phyloP scores from a whole-genome alignment of 2,329 filamentous ascomycete genomes.

The Clarireedia monteithiana region DNA sequence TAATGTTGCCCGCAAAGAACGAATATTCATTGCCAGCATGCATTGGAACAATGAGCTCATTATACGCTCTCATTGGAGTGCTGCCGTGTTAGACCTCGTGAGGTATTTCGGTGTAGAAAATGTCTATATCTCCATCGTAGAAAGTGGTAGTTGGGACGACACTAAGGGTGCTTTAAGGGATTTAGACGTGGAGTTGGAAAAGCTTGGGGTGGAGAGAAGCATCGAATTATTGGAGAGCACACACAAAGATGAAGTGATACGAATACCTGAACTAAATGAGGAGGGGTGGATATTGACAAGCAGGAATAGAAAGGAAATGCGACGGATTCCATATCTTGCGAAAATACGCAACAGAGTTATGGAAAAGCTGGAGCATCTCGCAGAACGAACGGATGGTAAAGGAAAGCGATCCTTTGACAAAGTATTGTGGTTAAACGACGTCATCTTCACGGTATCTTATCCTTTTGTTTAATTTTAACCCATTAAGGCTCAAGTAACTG shows the following conservation, averaged over 20 bases:
- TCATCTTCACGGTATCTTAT: slow-evolving; percentile 48
- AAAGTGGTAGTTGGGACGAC: slow-evolving; percentile 62
- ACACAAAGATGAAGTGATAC: slow-evolving; percentile 48
- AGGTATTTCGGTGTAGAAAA: slow-evolving; percentile 51
- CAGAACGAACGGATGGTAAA: slow-evolving; percentile 24
- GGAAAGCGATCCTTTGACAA: slow-evolving; percentile 38
- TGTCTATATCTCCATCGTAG: slow-evolving; percentile 58
- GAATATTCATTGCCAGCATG: slow-evolving; percentile 58
- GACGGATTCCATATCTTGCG: slow-evolving; percentile 64
- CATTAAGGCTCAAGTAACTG: background rate
- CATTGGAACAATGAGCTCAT: slow-evolving; percentile 60
- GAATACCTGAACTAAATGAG: background rate
- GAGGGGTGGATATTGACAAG: slow-evolving; percentile 51
- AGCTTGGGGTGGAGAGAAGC: slow-evolving; percentile 42
- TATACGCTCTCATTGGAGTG: slow-evolving; percentile 53
- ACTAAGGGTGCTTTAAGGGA: slow-evolving; percentile 54
- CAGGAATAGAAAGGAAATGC: slow-evolving; percentile 42
- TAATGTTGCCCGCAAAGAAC: background rate
- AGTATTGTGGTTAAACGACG: slow-evolving; percentile 56
- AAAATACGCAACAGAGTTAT: slow-evolving; percentile 55
- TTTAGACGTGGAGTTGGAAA: slow-evolving; percentile 46
- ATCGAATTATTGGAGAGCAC: slow-evolving; percentile 45
- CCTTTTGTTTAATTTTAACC: background rate
- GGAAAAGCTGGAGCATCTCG: slow-evolving; percentile 45
- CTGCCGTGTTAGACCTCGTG: slow-evolving; percentile 49